These are phyloP conservation scores for Penicillium subrubescens DNA, from an alignment of 495 filamentous ascomycete genomes.

Conservation along the genomic window DNA sequence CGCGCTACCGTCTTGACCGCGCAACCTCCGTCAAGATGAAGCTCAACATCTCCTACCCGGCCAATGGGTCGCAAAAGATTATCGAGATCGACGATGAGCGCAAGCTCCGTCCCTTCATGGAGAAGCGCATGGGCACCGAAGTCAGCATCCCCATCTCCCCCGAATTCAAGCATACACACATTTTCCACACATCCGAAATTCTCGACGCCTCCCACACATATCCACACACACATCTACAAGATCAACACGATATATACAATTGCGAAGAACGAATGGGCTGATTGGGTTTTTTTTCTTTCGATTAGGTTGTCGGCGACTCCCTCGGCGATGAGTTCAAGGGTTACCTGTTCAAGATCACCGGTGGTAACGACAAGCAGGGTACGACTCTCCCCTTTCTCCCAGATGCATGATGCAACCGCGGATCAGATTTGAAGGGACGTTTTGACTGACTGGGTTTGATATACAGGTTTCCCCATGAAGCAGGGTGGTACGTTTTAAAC, in stretches of 20 bases:
- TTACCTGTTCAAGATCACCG: slow-evolving; percentile 88
- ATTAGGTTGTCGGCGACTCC: slow-evolving; percentile 71
- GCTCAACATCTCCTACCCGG: slow-evolving; percentile 97
- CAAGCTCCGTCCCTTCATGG: slow-evolving; percentile 83
- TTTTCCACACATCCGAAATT: slow-evolving; percentile 10
- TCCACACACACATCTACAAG: slow-evolving; percentile 2
- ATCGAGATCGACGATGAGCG: slow-evolving; percentile 99
- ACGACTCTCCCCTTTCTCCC: slow-evolving; percentile 21
- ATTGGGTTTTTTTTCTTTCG: slow-evolving; percentile 37
- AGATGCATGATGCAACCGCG: not conserved
- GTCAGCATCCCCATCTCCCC: slow-evolving; percentile 52
- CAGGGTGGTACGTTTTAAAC: slow-evolving; percentile 71
- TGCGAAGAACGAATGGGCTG: slow-evolving; percentile 36
- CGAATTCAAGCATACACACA: slow-evolving; percentile 14
- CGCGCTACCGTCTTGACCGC: slow-evolving; percentile 57
- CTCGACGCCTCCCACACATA: slow-evolving; percentile 10
- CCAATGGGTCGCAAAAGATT: slow-evolving; percentile 98
- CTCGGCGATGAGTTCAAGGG: slow-evolving; percentile 99
- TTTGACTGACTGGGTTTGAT: slow-evolving; percentile 30
- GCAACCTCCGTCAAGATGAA: slow-evolving; percentile 68
- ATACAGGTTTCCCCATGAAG: slow-evolving; percentile 94
- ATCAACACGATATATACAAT: slow-evolving; percentile 13
- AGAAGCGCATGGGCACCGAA: slow-evolving; percentile 96
- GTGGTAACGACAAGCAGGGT: slow-evolving; percentile 99
- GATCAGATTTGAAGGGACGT: not conserved